Percentiles rank a stretch among this genome's conserved stretches.
Evolutionary conservation across 2,329 filamentous ascomycete species (phyloP).

Genomic region (Monilinia vaccinii-corymbosi): DNA sequence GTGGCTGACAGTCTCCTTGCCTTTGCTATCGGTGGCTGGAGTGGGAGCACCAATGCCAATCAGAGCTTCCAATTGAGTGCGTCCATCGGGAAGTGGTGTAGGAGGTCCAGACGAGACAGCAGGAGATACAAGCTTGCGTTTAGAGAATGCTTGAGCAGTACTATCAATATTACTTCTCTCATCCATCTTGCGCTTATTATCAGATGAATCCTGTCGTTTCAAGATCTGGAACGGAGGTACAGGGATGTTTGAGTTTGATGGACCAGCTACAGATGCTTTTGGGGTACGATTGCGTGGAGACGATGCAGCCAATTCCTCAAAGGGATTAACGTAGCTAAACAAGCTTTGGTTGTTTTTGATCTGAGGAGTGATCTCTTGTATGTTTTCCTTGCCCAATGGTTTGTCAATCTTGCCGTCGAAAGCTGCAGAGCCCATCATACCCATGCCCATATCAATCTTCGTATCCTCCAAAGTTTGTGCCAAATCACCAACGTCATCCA

Average conservation of each 20-base stretch:
- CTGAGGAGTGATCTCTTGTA: conserved; percentile 7
- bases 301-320: conserved; percentile 58
- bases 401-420: conserved; percentile 12
- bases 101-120: conserved; percentile 22
- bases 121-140: conserved; percentile 24
- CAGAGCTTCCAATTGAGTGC: conserved; percentile 32
- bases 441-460: conserved; percentile 30
- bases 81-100: conserved; percentile 25
- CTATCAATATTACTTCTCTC: conserved; percentile 22
- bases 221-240: conserved; percentile 27
- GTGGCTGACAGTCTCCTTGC: conserved; percentile 60
- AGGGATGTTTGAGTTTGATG: conserved; percentile 28
- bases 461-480: conserved; percentile 37
- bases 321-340: conserved; percentile 66
- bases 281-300: conserved; percentile 52
- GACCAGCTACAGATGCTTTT: conserved; percentile 32
- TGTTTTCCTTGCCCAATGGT: conserved; percentile 21
- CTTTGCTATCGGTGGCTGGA: conserved; percentile 6
- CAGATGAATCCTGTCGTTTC: conserved; percentile 26
- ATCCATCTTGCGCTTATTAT: conserved; percentile 27
- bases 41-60: conserved; percentile 26
- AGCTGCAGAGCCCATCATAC: conserved; percentile 25
- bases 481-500: conserved; percentile 30
- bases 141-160: conserved; percentile 19
- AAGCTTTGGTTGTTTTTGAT: conserved; percentile 29